Percentiles rank a stretch among this genome's conserved stretches.
Conservation (phyloP, 2,329 filamentous ascomycete genomes). For the Fusarium nelsonii region DNA sequence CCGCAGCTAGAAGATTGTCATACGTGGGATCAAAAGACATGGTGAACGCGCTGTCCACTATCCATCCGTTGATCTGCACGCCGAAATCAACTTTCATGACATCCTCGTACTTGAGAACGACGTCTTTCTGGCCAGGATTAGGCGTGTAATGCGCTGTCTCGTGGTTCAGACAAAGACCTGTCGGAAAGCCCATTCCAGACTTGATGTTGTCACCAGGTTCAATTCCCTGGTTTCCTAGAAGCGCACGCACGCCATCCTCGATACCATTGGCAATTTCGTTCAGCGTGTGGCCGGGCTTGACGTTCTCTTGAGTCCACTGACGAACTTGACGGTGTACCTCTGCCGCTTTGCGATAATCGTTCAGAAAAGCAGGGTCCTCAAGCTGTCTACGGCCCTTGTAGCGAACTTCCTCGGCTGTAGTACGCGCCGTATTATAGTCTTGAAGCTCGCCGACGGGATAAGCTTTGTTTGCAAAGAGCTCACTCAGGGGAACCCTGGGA, state of each 20-base stretch:
- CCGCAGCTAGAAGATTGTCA: conserved; percentile 77
- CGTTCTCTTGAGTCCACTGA: conserved; percentile 80
- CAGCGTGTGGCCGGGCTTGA: conserved; percentile 81
- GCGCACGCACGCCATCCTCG: conserved; percentile 79
- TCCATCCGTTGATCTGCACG: conserved; percentile 80
- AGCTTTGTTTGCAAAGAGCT: conserved; percentile 48
- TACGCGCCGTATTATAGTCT: conserved; percentile 41
- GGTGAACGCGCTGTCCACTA: conserved; percentile 83
- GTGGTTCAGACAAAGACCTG: conserved; percentile 83
- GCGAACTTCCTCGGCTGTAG: conserved; percentile 46
- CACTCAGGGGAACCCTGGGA: conserved; percentile 50
- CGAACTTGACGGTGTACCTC: conserved; percentile 86
- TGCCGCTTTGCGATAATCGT: conserved; percentile 81
- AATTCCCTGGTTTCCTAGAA: conserved; percentile 79
- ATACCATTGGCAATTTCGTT: conserved; percentile 85
- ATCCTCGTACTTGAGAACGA: conserved; percentile 74
- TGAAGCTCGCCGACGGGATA: conserved; percentile 50
- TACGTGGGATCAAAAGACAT: conserved; percentile 78
- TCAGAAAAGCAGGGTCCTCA: conserved; percentile 67
- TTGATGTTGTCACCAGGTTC: conserved; percentile 80
- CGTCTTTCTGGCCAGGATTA: conserved; percentile 79
- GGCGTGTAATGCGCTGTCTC: conserved; percentile 86
- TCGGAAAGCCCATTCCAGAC: conserved; percentile 85
- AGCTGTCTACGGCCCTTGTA: conserved; percentile 39
- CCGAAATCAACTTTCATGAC: conserved; percentile 85